Evolutionary conservation across 148 eudicot genomes (phyloP).

Genomic region (Amaranthus hypochondriacus): DNA sequence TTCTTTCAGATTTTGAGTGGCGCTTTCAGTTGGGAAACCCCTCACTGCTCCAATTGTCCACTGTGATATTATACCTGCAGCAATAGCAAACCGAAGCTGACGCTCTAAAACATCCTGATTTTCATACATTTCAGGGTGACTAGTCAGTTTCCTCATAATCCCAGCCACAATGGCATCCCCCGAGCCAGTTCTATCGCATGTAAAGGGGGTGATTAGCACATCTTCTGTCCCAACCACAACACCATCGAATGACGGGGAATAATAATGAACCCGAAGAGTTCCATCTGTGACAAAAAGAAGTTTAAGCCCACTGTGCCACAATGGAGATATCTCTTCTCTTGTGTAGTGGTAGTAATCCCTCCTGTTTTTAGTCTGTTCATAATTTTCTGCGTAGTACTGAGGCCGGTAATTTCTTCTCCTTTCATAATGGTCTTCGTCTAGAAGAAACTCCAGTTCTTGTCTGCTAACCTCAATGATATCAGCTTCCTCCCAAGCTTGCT

Average conservation of each 20-base stretch:
- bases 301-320: slow-evolving; percentile 80
- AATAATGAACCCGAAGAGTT: slow-evolving; percentile 79
- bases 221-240: slow-evolving; percentile 89
- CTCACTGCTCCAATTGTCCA: slow-evolving; percentile 84
- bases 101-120: slow-evolving; percentile 63
- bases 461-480: slow-evolving; percentile 67
- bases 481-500: slow-evolving; percentile 78
- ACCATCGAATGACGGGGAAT: slow-evolving; percentile 67
- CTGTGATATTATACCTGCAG: slow-evolving; percentile 86
- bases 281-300: slow-evolving; percentile 88
- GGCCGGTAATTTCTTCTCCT: slow-evolving; percentile 61
- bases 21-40: slow-evolving; percentile 79
- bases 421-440: slow-evolving; percentile 71
- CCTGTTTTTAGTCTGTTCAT: slow-evolving; percentile 52
- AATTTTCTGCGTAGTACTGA: slow-evolving; percentile 68
- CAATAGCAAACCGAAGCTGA: slow-evolving; percentile 73
- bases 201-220: slow-evolving; percentile 84
- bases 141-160: slow-evolving; percentile 79
- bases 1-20: slow-evolving; percentile 76
- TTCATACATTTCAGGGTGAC: slow-evolving; percentile 62
- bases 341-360: slow-evolving; percentile 77
- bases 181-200: slow-evolving; percentile 88
- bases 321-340: slow-evolving; percentile 69
- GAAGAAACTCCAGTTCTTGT: slow-evolving; percentile 79
- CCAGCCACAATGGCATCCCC: slow-evolving; percentile 96